A percentile compares a stretch with the other conserved stretches of the same genome.
These are phyloP conservation scores for Plasmodium adleri DNA, from an alignment of 169 alveolate genomes.

Conservation along the genomic window DNA sequence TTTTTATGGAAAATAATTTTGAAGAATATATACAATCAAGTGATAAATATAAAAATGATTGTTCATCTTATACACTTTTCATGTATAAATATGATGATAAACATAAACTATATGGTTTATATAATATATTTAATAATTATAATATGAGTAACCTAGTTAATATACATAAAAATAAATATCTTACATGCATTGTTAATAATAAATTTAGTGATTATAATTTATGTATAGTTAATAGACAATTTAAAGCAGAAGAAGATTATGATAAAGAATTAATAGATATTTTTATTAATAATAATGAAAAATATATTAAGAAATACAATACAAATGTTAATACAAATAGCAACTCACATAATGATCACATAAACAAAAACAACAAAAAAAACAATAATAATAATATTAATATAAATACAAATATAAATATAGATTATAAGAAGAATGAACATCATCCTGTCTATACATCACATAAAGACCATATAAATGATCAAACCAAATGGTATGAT, in stretches of 20 bases:
- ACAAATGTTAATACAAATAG: no score
- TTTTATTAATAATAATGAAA: slow-evolving; percentile 12
- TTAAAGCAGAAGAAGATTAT: slow-evolving; percentile 10
- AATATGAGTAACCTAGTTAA: slow-evolving; percentile 41
- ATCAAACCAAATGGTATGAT: background rate
- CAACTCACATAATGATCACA: background rate
- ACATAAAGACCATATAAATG: background rate
- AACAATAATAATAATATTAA: background rate
- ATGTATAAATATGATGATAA: slow-evolving; percentile 61
- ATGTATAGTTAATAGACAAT: slow-evolving; percentile 27
- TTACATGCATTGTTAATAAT: slow-evolving; percentile 57
- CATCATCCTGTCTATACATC: background rate
- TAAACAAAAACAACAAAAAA: background rate
- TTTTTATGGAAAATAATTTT: slow-evolving; percentile 28
- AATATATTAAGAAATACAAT: background rate
- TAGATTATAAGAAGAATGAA: background rate
- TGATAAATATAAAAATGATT: slow-evolving; percentile 3
- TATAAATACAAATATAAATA: background rate
- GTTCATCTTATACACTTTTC: slow-evolving; percentile 65
- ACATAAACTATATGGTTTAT: slow-evolving; percentile 47
- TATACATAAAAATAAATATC: slow-evolving; percentile 45
- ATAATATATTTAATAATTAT: slow-evolving; percentile 41
- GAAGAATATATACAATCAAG: slow-evolving; percentile 2
- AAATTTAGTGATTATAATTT: slow-evolving; percentile 25
- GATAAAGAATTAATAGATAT: slow-evolving; percentile 48